Evolutionary conservation across 345 rosid species (phyloP), one percentile per base, ranked within the genome.

Genomic region (Acer saccharum): DNA sequence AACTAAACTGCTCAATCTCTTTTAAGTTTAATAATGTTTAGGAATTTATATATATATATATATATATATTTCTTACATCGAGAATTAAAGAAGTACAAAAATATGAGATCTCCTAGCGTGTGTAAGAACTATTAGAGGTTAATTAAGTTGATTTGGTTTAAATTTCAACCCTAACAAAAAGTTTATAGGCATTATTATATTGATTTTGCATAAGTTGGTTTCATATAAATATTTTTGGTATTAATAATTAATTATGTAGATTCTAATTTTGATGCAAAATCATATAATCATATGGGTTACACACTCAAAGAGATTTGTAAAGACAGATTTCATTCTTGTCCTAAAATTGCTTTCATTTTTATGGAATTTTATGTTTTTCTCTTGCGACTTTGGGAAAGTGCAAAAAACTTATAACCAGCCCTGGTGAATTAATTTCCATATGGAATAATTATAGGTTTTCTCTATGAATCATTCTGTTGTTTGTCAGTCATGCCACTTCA

Each of bases 191-290:
- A 25, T 64, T 54, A 54, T 4, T 16, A 4, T 54, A 54, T 54
- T 54, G 55, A 50, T 50, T 50, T 3, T 50, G 18, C 55, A 50
- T 35, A 35, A 3, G 80, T 63, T 48, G 54, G 44, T 41, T 18
- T 62, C 63, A 7, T 65, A 20, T 43, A 58, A 76, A 66, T 72
- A 25, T 66, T 14, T 32, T 32, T 35, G 6, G 39, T 35, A 35
- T 35, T 35, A 35, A 35, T 35, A 35, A 48, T 65, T 72, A 57
- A 32, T 61, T 41, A 70, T 70, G 55, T 74, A 21, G 16, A n/a
- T 61, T 62, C 39, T 32, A 32, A 32, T n/a, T 55, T 69, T 64
- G 8, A 35, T 11, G 14, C 50, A 17, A 43, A 63, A 69, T 62
- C 25, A 68, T 74, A 39, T 48, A 35, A n/a, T n/a, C n/a, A n/a